These are phyloP conservation scores for Ascocoryne sarcoides DNA, from an alignment of 2,329 filamentous ascomycete genomes.

Conservation along the genomic window DNA sequence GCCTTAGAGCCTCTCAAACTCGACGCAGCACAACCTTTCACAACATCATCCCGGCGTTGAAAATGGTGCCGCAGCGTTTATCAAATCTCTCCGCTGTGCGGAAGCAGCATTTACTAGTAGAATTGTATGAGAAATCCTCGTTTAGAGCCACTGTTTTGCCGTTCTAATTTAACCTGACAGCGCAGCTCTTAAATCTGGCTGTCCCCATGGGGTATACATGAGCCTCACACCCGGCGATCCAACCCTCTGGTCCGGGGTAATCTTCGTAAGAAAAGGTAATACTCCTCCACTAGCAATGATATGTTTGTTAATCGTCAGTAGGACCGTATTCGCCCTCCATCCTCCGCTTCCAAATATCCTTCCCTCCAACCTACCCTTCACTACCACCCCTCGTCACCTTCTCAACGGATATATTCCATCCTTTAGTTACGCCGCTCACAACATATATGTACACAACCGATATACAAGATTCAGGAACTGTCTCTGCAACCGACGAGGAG, in stretches of 20 bases:
- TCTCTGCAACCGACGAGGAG: conserved; percentile 77
- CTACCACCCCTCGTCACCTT: conserved; percentile 81
- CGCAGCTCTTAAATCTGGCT: conserved; percentile 70
- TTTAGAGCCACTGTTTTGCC: neutral
- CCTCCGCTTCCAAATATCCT: conserved; percentile 82
- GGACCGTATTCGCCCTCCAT: conserved; percentile 84
- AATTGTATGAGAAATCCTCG: conserved; percentile 21
- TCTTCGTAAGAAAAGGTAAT: conserved; percentile 82
- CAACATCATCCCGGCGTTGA: conserved; percentile 1
- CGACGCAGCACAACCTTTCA: conserved; percentile 1
- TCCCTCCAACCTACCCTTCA: conserved; percentile 70
- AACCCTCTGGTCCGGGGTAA: conserved; percentile 77
- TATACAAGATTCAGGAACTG: conserved; percentile 63
- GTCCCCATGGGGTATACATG: conserved; percentile 81
- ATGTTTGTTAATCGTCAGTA: conserved; percentile 30
- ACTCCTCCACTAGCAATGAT: neutral
- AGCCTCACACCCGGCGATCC: conserved; percentile 74
- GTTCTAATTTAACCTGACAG: conserved; percentile 36
- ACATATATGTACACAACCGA: conserved; percentile 88
- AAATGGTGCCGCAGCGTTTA: conserved; percentile 21
- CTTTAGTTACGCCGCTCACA: conserved; percentile 83
- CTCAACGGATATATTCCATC: conserved; percentile 89
- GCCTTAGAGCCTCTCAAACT: conserved; percentile 5
- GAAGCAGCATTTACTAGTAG: conserved; percentile 27
- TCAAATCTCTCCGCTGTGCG: conserved; percentile 24